These are phyloP conservation scores for Fibroporia radiculosa DNA, from an alignment of 768 basidiomycete species.

Conservation along the genomic window DNA sequence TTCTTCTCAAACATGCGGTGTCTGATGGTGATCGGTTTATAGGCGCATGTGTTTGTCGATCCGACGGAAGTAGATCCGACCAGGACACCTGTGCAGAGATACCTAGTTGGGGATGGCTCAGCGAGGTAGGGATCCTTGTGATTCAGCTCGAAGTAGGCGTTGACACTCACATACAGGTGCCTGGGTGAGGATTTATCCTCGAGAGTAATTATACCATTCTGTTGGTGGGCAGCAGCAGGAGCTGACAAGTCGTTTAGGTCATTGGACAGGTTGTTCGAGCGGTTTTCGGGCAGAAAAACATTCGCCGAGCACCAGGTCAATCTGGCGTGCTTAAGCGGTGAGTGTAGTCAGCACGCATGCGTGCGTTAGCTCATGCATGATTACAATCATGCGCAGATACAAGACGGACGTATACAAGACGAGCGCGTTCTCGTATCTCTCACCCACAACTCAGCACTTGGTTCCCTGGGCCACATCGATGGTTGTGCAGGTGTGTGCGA, in stretches of 20 bases:
- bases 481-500: conserved; percentile 41
- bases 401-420: conserved; percentile 35
- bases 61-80: conserved; percentile 36
- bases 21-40: neutral
- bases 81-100: conserved; percentile 36
- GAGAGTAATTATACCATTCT: conserved; percentile 30
- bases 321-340: conserved; percentile 58
- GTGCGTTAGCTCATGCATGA: too few species aligned
- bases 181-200: conserved; percentile 47
- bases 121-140: conserved; percentile 27
- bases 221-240: neutral
- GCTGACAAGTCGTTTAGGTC: conserved; percentile 27
- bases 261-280: conserved; percentile 57
- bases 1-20: neutral
- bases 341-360: conserved; percentile 5
- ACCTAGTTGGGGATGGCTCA: conserved; percentile 41
- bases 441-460: conserved; percentile 35
- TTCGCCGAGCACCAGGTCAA: conserved; percentile 60
- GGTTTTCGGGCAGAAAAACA: conserved; percentile 47
- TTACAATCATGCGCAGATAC: conserved; percentile 45
- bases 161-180: conserved; percentile 23
- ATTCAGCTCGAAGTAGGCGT: conserved; percentile 14
- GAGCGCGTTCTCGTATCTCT: conserved; percentile 48
- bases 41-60: conserved; percentile 46
- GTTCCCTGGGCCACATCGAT: conserved; percentile 65